A percentile compares a stretch with the other conserved stretches of the same genome.
These are phyloP conservation scores for Vitis vinifera DNA, from an alignment of 164 flowering plant species.

Conservation along the genomic window ASM3070453v1 NC_081811.1:30599501-30600000, in stretches of 20 bases:
- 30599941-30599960: not conserved
- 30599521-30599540: no score
- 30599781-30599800: not conserved
- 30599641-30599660: not conserved
- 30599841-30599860: slow-evolving; percentile 99
- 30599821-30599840: slow-evolving; percentile 74
- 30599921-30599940: slow-evolving; percentile 11
- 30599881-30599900: slow-evolving; percentile 90
- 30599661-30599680: not conserved
- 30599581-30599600: not conserved
- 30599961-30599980: not conserved
- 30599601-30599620: no score
- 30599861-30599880: slow-evolving; percentile 92
- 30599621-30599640: no score
- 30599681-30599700: not conserved
- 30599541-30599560: not conserved
- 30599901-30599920: slow-evolving; percentile 94
- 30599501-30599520: no score
- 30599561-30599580: not conserved
- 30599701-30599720: not conserved
- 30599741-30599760: no score
- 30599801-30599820: slow-evolving; percentile 29
- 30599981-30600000: not conserved
- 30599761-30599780: not conserved
- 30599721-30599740: not conserved